Evolutionary conservation across 257 asterid genomes (phyloP).

Genomic region (Solanum arcanum): DNA sequence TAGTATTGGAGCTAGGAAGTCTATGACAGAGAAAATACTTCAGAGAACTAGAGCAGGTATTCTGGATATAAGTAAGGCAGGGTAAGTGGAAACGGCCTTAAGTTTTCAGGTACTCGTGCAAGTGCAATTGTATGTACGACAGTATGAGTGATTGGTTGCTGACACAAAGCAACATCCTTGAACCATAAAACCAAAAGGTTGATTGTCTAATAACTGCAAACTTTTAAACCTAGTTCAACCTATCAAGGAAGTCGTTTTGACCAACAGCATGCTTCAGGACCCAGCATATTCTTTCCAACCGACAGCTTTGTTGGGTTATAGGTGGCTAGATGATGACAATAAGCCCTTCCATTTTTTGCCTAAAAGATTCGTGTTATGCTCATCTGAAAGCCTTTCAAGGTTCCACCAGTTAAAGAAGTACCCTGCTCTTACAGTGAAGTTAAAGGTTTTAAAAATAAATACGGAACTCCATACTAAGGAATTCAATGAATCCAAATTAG

Average conservation of each 20-base stretch:
- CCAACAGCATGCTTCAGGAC: not conserved
- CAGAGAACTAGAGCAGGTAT: not conserved
- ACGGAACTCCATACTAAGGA: not conserved
- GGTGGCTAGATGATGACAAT: not conserved
- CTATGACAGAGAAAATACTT: not conserved
- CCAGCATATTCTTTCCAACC: not conserved
- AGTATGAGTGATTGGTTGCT: not conserved
- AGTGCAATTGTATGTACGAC: not conserved
- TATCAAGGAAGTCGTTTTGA: not conserved
- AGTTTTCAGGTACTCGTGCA: not conserved
- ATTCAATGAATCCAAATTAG: not conserved
- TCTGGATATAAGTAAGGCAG: not conserved
- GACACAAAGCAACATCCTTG: not conserved
- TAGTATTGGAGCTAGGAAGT: not conserved
- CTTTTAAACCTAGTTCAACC: not conserved
- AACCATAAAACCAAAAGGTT: not conserved
- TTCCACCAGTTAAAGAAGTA: not conserved
- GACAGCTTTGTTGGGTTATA: not conserved
- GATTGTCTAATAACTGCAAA: not conserved
- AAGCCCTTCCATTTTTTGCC: not conserved
- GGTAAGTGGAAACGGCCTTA: not conserved
- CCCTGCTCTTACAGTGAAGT: not conserved
- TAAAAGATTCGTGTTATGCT: not conserved
- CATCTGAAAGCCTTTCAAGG: not conserved
- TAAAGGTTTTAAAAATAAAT: not conserved